A percentile compares a stretch with the other conserved stretches of the same genome.
Evolutionary conservation across 2,329 filamentous ascomycete genomes (phyloP).

Genomic region (Diplodia sapinea): DNA sequence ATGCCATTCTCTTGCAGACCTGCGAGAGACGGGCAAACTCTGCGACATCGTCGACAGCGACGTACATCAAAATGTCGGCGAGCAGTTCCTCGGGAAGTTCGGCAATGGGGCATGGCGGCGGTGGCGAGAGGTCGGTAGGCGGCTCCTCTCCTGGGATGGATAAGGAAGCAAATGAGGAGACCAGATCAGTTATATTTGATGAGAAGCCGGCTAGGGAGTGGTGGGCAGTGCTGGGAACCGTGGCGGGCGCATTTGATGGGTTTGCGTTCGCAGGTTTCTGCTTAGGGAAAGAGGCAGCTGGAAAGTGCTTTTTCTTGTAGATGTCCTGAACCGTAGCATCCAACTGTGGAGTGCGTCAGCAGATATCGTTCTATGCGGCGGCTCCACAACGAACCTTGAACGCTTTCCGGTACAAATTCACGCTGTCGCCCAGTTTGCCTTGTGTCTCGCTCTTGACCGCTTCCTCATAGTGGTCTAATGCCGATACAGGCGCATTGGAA

Average conservation of each 20-base stretch:
- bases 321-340: constrained; percentile 82
- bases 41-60: constrained; percentile 76
- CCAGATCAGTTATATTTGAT: constrained; percentile 69
- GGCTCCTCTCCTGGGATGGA: constrained; percentile 72
- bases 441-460: constrained; percentile 87
- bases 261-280: constrained; percentile 54
- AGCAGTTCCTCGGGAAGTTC: constrained; percentile 83
- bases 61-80: constrained; percentile 73
- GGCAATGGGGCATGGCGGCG: constrained; percentile 81
- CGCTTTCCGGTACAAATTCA: constrained; percentile 86
- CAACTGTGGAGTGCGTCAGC: constrained; percentile 62
- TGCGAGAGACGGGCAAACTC: constrained; percentile 76
- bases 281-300: constrained; percentile 60
- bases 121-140: constrained; percentile 71
- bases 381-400: constrained; percentile 69
- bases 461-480: constrained; percentile 89
- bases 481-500: constrained; percentile 68
- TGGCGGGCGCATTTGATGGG: constrained; percentile 57
- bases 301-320: constrained; percentile 92
- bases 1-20: constrained; percentile 88
- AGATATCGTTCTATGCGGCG: constrained; percentile 31
- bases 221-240: constrained; percentile 61
- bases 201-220: constrained; percentile 62
- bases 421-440: constrained; percentile 86
- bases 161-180: constrained; percentile 74